Conservation (phyloP, 345 rosid species). For the Eucalyptus viminalis region DNA sequence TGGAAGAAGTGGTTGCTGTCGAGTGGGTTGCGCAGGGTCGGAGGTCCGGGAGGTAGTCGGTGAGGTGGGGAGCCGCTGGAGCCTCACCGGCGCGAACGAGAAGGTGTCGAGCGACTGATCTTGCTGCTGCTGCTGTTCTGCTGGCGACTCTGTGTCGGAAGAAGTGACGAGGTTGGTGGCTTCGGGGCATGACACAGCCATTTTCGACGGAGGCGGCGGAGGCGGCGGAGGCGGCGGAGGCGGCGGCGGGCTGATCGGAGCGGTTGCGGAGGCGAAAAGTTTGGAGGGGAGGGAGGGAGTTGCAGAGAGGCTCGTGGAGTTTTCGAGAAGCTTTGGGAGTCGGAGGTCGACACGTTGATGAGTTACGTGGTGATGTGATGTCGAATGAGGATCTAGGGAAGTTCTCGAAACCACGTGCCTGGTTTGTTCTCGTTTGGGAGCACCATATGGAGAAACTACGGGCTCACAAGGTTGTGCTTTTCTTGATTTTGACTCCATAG, state of each 20-base stretch:
- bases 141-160: not conserved
- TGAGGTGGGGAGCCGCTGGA: slow-evolving; percentile 21
- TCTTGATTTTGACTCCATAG: no score
- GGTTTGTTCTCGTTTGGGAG: not conserved
- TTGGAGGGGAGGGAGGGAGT: not conserved
- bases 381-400: not conserved
- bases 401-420: not conserved
- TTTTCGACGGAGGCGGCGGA: not conserved
- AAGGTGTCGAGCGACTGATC: not conserved
- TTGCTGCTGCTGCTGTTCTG: not conserved
- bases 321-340: not conserved
- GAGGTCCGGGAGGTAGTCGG: slow-evolving; percentile 21
- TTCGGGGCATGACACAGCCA: not conserved
- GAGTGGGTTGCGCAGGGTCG: slow-evolving; percentile 37
- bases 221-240: not conserved
- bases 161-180: not conserved
- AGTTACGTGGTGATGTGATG: not conserved
- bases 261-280: not conserved
- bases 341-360: not conserved
- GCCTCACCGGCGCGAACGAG: slow-evolving; percentile 5
- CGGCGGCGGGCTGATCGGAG: not conserved
- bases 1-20: slow-evolving; percentile 42
- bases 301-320: not conserved
- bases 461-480: no score
- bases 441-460: not conserved